Conservation (phyloP, 2,329 filamentous ascomycete species). For the Sporothrix pseudoabietina region DNA sequence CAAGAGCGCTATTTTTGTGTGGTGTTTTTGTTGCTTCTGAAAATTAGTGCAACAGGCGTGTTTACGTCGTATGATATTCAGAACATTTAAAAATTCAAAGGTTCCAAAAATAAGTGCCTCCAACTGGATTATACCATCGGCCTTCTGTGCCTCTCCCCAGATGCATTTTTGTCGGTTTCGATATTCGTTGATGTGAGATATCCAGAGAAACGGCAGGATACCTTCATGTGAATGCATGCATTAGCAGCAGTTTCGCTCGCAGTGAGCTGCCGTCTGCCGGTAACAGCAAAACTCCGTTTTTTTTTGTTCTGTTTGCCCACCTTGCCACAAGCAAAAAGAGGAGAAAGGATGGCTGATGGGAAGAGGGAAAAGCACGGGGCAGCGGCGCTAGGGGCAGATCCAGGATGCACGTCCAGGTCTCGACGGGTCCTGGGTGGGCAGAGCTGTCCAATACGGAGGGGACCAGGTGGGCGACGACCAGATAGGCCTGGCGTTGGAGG, state of each 20-base stretch:
- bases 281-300: slow-evolving; percentile 15
- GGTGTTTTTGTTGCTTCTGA: neutral
- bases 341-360: slow-evolving; percentile 5
- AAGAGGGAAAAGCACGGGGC: slow-evolving; percentile 27
- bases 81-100: neutral
- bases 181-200: neutral
- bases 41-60: neutral
- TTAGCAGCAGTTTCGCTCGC: slow-evolving; percentile 1
- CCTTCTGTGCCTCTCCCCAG: neutral
- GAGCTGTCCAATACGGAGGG: slow-evolving; percentile 12
- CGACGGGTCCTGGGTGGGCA: slow-evolving; percentile 22
- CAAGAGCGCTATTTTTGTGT: slow-evolving; percentile 16
- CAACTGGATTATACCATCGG: neutral
- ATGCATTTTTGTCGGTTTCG: neutral
- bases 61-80: slow-evolving; percentile 5
- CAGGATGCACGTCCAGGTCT: slow-evolving; percentile 27
- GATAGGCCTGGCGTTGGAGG: neutral
- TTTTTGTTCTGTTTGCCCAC: slow-evolving; percentile 14
- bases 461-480: slow-evolving; percentile 12
- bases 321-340: slow-evolving; percentile 8
- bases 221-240: slow-evolving; percentile 14
- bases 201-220: neutral
- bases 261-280: slow-evolving; percentile 1
- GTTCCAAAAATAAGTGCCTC: neutral
- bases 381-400: slow-evolving; percentile 30